Percentiles rank a stretch among this genome's conserved stretches.
Evolutionary conservation across 2,329 filamentous ascomycete genomes (phyloP).

Genomic region (Lizonia empirigonia): DNA sequence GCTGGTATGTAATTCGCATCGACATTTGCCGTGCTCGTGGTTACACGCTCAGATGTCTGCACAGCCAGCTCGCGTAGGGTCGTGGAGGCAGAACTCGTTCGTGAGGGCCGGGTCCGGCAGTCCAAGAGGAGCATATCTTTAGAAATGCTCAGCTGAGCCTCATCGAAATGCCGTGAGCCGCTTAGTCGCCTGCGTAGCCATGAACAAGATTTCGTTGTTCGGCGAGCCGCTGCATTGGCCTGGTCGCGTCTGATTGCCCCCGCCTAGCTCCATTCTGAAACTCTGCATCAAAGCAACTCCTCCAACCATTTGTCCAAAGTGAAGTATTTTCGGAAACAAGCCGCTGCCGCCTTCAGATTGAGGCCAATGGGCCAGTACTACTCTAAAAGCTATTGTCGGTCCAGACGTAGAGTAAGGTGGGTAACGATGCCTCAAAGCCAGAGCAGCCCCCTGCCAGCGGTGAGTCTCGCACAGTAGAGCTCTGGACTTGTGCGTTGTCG

Average conservation of each 20-base stretch:
- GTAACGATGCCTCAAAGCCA: conserved; percentile 49
- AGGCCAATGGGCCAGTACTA: conserved; percentile 43
- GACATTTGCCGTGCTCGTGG: background rate
- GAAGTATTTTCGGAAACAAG: conserved; percentile 19
- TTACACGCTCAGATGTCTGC: background rate
- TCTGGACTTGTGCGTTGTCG: conserved; percentile 34
- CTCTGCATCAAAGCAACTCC: conserved; percentile 33
- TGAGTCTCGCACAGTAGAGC: conserved; percentile 29
- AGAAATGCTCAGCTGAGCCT: conserved; percentile 14
- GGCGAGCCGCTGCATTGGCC: conserved; percentile 27
- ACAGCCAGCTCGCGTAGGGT: background rate
- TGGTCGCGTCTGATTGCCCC: conserved; percentile 27
- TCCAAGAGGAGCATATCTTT: background rate
- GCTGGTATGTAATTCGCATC: no score
- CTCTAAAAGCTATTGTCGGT: conserved; percentile 32
- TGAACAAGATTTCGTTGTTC: conserved; percentile 11
- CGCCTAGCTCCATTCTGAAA: conserved; percentile 30
- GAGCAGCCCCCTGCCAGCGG: conserved; percentile 30
- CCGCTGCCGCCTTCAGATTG: conserved; percentile 33
- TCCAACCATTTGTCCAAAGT: conserved; percentile 29
- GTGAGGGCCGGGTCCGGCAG: background rate
- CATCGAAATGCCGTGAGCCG: conserved; percentile 13
- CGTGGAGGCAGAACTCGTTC: background rate
- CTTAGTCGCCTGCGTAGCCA: conserved; percentile 14
- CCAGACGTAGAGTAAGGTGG: conserved; percentile 48